Percentiles rank a stretch among this genome's conserved stretches.
Evolutionary conservation across 257 asterid genomes (phyloP).

Genomic region (Mentha longifolia): DNA sequence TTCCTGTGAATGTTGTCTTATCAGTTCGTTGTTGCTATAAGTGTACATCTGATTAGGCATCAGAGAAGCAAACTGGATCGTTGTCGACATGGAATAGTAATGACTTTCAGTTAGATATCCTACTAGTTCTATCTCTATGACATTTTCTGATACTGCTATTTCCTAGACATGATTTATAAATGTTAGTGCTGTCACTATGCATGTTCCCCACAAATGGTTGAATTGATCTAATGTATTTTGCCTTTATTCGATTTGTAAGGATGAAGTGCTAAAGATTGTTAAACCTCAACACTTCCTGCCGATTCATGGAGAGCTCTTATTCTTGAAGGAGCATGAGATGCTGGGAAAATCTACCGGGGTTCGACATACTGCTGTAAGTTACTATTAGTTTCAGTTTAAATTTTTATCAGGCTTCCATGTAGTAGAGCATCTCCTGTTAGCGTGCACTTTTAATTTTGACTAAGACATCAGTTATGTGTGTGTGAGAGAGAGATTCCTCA

Average conservation of each 20-base stretch:
- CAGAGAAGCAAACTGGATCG: slow-evolving; percentile 10
- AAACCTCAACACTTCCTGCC: slow-evolving; percentile 99
- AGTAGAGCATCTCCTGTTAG: not conserved
- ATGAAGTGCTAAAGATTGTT: slow-evolving; percentile 91
- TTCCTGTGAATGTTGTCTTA: slow-evolving; percentile 13
- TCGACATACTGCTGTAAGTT: slow-evolving; percentile 87
- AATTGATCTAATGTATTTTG: slow-evolving; percentile 33
- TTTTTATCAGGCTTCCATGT: slow-evolving; percentile 1
- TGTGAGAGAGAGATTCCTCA: slow-evolving; percentile 1
- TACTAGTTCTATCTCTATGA: slow-evolving; percentile 28
- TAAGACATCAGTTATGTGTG: slow-evolving; percentile 13
- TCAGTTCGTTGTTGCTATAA: not conserved
- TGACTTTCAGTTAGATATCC: slow-evolving; percentile 16
- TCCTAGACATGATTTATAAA: slow-evolving; percentile 13
- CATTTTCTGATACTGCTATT: slow-evolving; percentile 24
- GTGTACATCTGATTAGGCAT: slow-evolving; percentile 15
- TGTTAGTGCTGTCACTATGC: not conserved
- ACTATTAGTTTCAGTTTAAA: slow-evolving; percentile 25
- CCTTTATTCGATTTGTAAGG: slow-evolving; percentile 54
- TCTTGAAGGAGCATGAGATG: slow-evolving; percentile 95
- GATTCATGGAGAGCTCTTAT: slow-evolving; percentile 95
- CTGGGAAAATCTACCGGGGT: slow-evolving; percentile 96
- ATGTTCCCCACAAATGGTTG: slow-evolving; percentile 10
- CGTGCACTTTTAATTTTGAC: slow-evolving; percentile 16
- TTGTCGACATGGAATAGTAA: slow-evolving; percentile 1